A percentile compares a stretch with the other conserved stretches of the same genome.
Evolutionary conservation across 2,329 filamentous ascomycete species (phyloP).

Genomic region (Scedosporium apiospermum): DNA sequence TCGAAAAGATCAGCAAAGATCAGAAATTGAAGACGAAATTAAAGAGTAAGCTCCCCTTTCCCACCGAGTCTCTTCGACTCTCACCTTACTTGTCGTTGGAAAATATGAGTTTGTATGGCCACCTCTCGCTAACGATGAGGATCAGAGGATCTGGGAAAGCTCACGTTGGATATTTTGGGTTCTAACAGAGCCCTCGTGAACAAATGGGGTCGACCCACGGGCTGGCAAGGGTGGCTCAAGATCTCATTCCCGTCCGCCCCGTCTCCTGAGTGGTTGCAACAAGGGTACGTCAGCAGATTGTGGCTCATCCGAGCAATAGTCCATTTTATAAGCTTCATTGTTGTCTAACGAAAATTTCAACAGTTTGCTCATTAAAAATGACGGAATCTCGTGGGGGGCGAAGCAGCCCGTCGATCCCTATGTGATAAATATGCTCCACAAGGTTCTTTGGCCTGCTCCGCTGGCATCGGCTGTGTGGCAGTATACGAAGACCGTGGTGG

Average conservation of each 20-base stretch:
- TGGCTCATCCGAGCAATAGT: neutral
- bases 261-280: neutral
- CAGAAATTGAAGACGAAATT: conserved; percentile 34
- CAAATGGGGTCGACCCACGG: neutral
- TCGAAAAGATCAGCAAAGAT: conserved; percentile 46
- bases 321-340: neutral
- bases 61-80: neutral
- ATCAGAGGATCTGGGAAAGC: conserved; percentile 16
- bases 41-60: conserved; percentile 18
- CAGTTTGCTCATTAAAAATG: neutral
- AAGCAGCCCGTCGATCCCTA: conserved; percentile 1
- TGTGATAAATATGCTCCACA: conserved; percentile 1
- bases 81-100: neutral
- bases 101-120: neutral
- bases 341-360: neutral
- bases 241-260: neutral
- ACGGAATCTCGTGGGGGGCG: neutral
- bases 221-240: conserved; percentile 16
- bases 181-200: conserved; percentile 14
- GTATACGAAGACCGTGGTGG: neutral
- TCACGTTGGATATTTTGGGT: conserved; percentile 20
- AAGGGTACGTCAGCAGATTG: neutral
- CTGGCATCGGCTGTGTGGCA: neutral
- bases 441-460: conserved; percentile 1
- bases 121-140: neutral